phyloP scores from a whole-genome alignment of 106 monocot species.

The Allium sativum region DNA sequence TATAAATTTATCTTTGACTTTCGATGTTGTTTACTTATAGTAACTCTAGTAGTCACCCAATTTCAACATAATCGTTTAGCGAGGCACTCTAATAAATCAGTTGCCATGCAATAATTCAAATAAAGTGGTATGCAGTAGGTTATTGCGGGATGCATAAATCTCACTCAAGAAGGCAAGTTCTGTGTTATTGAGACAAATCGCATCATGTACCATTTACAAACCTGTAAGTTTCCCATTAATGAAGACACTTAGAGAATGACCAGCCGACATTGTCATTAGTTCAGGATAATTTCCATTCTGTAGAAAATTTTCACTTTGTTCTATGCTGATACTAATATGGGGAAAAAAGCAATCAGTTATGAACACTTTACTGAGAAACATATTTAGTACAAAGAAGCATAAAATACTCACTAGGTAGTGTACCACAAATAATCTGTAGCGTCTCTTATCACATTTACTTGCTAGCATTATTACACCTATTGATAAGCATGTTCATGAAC shows the following conservation, averaged over 20 bases:
- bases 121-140: too few relatives aligned
- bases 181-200: neutral
- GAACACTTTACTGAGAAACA: too few relatives aligned
- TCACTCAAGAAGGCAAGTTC: too few relatives aligned
- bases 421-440: slow-evolving; percentile 59
- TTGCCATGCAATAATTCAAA: too few relatives aligned
- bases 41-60: too few relatives aligned
- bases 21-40: too few relatives aligned
- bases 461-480: too few relatives aligned
- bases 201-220: neutral
- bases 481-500: neutral
- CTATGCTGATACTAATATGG: slow-evolving; percentile 15
- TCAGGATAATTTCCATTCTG: slow-evolving; percentile 21
- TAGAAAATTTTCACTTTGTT: slow-evolving; percentile 20
- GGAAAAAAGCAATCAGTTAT: neutral
- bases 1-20: too few relatives aligned
- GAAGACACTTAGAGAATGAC: slow-evolving; percentile 24
- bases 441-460: slow-evolving; percentile 52
- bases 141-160: too few relatives aligned
- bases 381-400: neutral
- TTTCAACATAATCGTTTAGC: too few relatives aligned
- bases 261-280: slow-evolving; percentile 19
- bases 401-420: slow-evolving; percentile 45
- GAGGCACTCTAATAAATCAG: too few relatives aligned
- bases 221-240: slow-evolving; percentile 21